Evolutionary conservation across 1,284 basidiomycete genomes (phyloP).

Genomic region (Trametes pubescens): DNA sequence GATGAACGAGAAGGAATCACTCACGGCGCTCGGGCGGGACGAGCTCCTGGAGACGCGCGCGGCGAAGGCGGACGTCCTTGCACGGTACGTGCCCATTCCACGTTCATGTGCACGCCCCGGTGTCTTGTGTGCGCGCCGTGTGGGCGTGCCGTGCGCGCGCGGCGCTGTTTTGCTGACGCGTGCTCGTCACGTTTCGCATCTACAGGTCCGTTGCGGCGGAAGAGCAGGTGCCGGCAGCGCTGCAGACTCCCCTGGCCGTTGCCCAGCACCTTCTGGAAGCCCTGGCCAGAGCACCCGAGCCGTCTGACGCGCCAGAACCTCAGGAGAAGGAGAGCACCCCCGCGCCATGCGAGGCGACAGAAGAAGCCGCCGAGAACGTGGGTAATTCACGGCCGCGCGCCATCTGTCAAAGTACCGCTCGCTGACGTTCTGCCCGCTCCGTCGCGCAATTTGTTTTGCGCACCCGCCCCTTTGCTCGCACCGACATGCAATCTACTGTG

Average conservation of each 20-base stretch:
- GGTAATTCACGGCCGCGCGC: slow-evolving; percentile 27
- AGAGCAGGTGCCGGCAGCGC: slow-evolving; percentile 65
- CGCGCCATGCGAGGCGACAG: slow-evolving; percentile 37
- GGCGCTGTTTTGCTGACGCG: slow-evolving; percentile 15
- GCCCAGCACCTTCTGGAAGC: slow-evolving; percentile 64
- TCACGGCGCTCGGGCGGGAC: slow-evolving; percentile 73
- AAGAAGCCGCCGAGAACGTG: slow-evolving; percentile 40
- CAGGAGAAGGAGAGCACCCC: slow-evolving; percentile 44
- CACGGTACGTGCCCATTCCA: slow-evolving; percentile 56
- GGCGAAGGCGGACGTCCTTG: slow-evolving; percentile 67
- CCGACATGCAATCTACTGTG: slow-evolving; percentile 6
- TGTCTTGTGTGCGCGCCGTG: slow-evolving; percentile 11
- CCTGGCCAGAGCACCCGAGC: slow-evolving; percentile 36
- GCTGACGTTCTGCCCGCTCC: slow-evolving; percentile 24
- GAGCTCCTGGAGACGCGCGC: slow-evolving; percentile 75
- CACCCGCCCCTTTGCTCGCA: slow-evolving; percentile 14
- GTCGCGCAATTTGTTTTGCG: not conserved
- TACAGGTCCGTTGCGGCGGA: slow-evolving; percentile 51
- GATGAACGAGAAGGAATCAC: slow-evolving; percentile 77
- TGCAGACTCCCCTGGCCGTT: slow-evolving; percentile 70
- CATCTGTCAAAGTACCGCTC: slow-evolving; percentile 24
- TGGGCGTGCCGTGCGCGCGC: slow-evolving; percentile 8
- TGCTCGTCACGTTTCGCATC: slow-evolving; percentile 14
- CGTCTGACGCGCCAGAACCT: slow-evolving; percentile 39
- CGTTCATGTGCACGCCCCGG: slow-evolving; percentile 3